Conservation (phyloP, 495 filamentous ascomycete genomes). For the Annulohypoxylon bovei region DNA sequence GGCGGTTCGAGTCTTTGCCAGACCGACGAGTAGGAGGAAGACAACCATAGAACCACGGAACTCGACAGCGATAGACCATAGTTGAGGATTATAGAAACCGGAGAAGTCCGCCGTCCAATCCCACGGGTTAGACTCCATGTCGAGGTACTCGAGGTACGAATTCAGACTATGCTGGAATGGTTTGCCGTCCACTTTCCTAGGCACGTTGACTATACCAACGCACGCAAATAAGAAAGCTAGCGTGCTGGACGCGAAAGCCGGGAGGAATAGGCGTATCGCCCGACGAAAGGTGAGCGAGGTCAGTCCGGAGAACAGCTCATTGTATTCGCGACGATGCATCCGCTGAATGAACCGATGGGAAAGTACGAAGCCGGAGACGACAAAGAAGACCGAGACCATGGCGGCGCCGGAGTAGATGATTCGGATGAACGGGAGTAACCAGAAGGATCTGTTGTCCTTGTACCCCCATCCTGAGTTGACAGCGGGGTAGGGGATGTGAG, state of each 20-base stretch:
- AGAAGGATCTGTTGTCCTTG: conserved; percentile 44
- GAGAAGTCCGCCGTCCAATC: conserved; percentile 39
- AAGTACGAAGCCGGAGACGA: conserved; percentile 72
- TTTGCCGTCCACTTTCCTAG: conserved; percentile 41
- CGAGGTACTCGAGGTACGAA: conserved; percentile 48
- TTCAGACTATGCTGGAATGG: conserved; percentile 48
- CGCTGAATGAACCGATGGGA: conserved; percentile 64
- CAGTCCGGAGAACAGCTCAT: conserved; percentile 48
- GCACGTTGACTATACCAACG: conserved; percentile 57
- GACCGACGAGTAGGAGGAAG: conserved; percentile 52
- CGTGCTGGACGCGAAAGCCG: conserved; percentile 62
- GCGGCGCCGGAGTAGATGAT: conserved; percentile 70
- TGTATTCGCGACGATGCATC: conserved; percentile 46
- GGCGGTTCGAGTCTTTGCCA: conserved; percentile 48
- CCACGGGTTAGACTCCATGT: conserved; percentile 50
- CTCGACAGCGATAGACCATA: conserved; percentile 64
- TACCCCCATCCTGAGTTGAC: conserved; percentile 58
- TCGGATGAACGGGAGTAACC: conserved; percentile 70
- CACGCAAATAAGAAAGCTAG: conserved; percentile 64
- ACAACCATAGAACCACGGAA: conserved; percentile 60
- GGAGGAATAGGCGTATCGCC: conserved; percentile 68
- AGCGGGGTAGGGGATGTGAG: conserved; percentile 49
- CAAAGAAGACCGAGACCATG: conserved; percentile 75
- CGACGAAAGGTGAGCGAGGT: conserved; percentile 71
- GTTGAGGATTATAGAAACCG: conserved; percentile 53